A percentile compares a stretch with the other conserved stretches of the same genome.
Conservation (phyloP, 2,329 filamentous ascomycete species). For the Aspergillus brunneoviolaceus region DNA sequence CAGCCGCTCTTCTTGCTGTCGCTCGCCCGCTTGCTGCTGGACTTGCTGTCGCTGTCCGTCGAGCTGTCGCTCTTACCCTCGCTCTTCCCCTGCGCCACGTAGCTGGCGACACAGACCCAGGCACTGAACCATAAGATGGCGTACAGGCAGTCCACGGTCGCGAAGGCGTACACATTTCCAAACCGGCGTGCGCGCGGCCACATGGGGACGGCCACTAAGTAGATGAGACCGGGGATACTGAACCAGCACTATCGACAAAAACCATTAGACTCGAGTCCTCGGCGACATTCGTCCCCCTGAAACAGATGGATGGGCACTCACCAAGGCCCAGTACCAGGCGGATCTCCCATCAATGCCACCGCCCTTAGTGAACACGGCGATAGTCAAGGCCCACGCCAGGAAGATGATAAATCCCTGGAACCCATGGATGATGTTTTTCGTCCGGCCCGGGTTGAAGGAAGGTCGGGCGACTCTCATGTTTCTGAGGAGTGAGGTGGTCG, state of each 20-base stretch:
- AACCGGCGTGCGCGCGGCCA: conserved; percentile 59
- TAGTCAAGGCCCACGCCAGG: conserved; percentile 57
- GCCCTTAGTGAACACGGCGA: conserved; percentile 58
- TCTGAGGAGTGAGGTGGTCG: conserved; percentile 9
- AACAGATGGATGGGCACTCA: conserved; percentile 33
- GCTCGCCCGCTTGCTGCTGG: conserved; percentile 14
- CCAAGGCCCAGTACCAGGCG: conserved; percentile 59
- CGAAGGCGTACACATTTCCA: conserved; percentile 61
- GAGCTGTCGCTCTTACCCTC: conserved; percentile 42
- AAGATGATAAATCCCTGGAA: conserved; percentile 58
- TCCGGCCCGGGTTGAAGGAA: conserved; percentile 51
- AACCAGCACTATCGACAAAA: conserved; percentile 55
- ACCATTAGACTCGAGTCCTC: neutral
- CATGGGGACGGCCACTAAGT: conserved; percentile 61
- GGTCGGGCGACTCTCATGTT: conserved; percentile 31
- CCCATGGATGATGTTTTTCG: conserved; percentile 57
- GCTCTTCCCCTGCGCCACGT: conserved; percentile 55
- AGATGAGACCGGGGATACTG: conserved; percentile 58
- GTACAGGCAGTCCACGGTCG: conserved; percentile 55
- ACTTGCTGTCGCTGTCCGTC: conserved; percentile 31
- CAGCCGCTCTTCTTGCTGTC: conserved; percentile 46
- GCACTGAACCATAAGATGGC: conserved; percentile 60
- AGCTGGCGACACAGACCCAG: conserved; percentile 57
- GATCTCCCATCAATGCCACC: conserved; percentile 55
- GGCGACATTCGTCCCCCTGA: neutral